phyloP scores from a whole-genome alignment of 78 protist species.

The Ministeria vibrans region DNA sequence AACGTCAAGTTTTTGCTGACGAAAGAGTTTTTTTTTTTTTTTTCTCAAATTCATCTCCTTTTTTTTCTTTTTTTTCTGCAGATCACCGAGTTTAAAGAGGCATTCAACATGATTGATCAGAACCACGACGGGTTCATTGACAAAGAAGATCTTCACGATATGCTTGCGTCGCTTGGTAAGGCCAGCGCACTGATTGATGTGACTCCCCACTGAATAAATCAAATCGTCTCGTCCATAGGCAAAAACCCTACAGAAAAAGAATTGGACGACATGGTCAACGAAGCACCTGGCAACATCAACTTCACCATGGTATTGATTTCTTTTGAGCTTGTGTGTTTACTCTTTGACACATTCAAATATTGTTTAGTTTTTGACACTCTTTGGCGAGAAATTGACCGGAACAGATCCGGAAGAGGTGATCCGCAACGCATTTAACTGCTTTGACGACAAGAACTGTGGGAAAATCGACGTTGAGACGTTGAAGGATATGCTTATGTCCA shows the following conservation, averaged over 20 bases:
- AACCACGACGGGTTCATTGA: slow-evolving; percentile 47
- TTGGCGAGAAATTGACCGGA: slow-evolving; percentile 25
- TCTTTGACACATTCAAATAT: too few relatives aligned
- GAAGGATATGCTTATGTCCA: slow-evolving; percentile 21
- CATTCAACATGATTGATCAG: slow-evolving; percentile 27
- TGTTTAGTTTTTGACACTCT: slow-evolving; percentile 30
- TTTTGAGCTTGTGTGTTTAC: too few relatives aligned
- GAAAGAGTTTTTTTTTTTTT: too few relatives aligned
- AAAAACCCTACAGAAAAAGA: not conserved
- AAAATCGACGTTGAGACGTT: slow-evolving; percentile 37
- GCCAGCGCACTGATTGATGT: not conserved
- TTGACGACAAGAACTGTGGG: slow-evolving; percentile 73
- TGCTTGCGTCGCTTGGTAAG: slow-evolving; percentile 10
- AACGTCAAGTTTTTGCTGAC: too few relatives aligned
- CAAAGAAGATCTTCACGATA: slow-evolving; percentile 47
- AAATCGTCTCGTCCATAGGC: not conserved
- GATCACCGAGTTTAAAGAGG: slow-evolving; percentile 40
- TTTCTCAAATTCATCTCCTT: too few relatives aligned
- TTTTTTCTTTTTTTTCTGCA: too few relatives aligned
- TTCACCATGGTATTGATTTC: too few relatives aligned
- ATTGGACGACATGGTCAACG: slow-evolving; percentile 17
- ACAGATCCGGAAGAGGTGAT: slow-evolving; percentile 71
- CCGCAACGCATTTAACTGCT: slow-evolving; percentile 64
- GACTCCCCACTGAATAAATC: not conserved
- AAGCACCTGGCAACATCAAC: slow-evolving; percentile 26